Base-by-base conservation (phyloP, 345 rosid genomes). In the Atalantia buxifolia region DNA sequence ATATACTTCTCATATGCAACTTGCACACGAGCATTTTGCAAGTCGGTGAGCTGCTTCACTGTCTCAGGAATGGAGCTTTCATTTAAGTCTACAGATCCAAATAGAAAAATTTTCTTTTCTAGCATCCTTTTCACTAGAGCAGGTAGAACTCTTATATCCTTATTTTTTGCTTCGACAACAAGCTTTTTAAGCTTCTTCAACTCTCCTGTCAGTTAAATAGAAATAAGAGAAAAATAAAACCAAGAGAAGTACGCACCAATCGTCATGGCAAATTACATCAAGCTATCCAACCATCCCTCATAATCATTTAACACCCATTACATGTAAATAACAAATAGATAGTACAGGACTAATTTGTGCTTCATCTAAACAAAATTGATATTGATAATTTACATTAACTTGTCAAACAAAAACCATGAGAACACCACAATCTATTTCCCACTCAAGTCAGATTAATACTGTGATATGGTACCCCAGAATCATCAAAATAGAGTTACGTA, bases 111-210 rank as follows among this genome's bases (percentile, higher is more conserved):
- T 68, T 85, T 85, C 69, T 79, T 87, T 69, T 89, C 92, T 61
- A 96, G 79, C 98, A 94, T 90, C 83, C 86, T 87, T 82, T 84
- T 90, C 31, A 91, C 89, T 71, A 92, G 74, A 75, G 81, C 71
- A 22, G 84, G 81, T 31, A 87, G 97, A 67, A 83, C 88, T 70
- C 65, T 80, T 68, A 89, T 77, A 78, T 85, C 85, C 66, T 77
- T 81, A 45, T 77, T 80, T 75, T 90, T 90, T 68, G 97, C 90
- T 81, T 88, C 89, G 35, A 81, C 76, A 33, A 91, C 86, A 79
- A 91, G 92, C 64, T 69, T 82, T 83, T 83, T 94, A 55, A 94
- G 87, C 73, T 85, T 91, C 83, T 84, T 85, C 81, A 96, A 85
- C 87, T 96, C 92, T 62, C 93, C 99, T 96, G 84, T 78, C 56